A percentile compares a stretch with the other conserved stretches of the same genome.
Evolutionary conservation across 2,329 filamentous ascomycete species (phyloP).

Genomic region (Thermothelomyces thermophilus): DNA sequence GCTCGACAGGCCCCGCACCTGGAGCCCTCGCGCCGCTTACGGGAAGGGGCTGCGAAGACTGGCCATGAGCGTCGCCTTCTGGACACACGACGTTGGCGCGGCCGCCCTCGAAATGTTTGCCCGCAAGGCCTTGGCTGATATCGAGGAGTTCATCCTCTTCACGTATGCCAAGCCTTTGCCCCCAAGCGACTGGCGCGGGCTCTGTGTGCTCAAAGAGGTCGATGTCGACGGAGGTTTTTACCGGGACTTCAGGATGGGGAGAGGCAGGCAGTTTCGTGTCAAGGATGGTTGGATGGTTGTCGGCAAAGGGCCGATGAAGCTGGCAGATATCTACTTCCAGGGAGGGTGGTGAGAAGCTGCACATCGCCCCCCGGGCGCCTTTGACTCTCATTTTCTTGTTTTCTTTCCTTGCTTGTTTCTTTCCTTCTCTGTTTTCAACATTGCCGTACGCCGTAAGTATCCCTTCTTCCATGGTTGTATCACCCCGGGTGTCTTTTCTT

Average conservation of each 20-base stretch:
- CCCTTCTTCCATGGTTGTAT: no score
- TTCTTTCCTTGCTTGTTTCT: neutral
- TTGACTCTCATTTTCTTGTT: no score
- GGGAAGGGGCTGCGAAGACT: slow-evolving; percentile 23
- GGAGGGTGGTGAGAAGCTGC: slow-evolving; percentile 21
- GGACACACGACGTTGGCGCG: slow-evolving; percentile 23
- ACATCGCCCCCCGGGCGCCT: no score
- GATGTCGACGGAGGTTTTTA: slow-evolving; percentile 21
- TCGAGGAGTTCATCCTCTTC: slow-evolving; percentile 29
- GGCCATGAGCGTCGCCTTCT: slow-evolving; percentile 26
- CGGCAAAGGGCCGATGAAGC: slow-evolving; percentile 23
- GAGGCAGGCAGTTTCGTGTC: slow-evolving; percentile 23
- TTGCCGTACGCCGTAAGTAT: no score
- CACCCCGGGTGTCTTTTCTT: no score
- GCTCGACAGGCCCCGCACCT: slow-evolving; percentile 17
- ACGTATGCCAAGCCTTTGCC: slow-evolving; percentile 28
- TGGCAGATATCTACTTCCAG: slow-evolving; percentile 28
- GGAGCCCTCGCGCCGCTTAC: neutral
- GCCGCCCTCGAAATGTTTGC: slow-evolving; percentile 24
- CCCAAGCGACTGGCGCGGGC: slow-evolving; percentile 27
- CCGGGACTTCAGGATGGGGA: slow-evolving; percentile 22
- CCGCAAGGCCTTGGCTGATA: slow-evolving; percentile 21
- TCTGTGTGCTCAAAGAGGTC: slow-evolving; percentile 23
- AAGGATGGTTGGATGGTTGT: slow-evolving; percentile 23
- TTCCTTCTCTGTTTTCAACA: neutral